These are phyloP conservation scores for Penicillium sp. DNA, from an alignment of 2,329 filamentous ascomycete genomes.

Conservation along the genomic window DNA sequence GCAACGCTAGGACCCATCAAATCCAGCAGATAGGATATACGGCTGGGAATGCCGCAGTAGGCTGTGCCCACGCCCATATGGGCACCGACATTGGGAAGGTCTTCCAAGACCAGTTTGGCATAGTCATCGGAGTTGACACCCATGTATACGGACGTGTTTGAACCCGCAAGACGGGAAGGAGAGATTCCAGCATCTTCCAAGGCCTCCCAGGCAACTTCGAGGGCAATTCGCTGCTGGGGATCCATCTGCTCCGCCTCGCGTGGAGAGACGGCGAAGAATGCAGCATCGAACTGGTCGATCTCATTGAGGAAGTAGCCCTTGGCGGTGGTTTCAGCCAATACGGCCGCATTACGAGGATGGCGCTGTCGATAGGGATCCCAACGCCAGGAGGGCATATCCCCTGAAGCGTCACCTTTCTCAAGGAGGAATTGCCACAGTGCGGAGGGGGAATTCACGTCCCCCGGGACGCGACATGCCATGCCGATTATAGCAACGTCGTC, in stretches of 20 bases:
- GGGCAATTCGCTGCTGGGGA: neutral
- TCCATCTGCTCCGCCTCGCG: neutral
- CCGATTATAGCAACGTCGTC: neutral
- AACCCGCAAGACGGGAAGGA: neutral
- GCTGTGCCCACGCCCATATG: conserved; percentile 24
- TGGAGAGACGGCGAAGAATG: neutral
- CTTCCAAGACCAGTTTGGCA: conserved; percentile 30
- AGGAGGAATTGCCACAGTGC: neutral
- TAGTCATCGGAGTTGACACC: conserved; percentile 28
- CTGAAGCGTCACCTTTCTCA: neutral
- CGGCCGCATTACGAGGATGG: neutral
- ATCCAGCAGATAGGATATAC: conserved; percentile 24
- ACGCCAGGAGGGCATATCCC: neutral
- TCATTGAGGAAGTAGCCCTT: neutral
- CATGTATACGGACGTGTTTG: neutral
- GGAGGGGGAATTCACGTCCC: neutral
- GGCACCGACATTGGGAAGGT: conserved; percentile 28
- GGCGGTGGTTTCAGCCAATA: neutral
- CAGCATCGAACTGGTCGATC: neutral
- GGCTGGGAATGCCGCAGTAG: conserved; percentile 14
- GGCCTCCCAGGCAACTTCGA: neutral
- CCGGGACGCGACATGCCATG: neutral
- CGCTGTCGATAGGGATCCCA: neutral
- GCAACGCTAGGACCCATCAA: conserved; percentile 19
- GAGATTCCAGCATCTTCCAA: neutral